phyloP scores from a whole-genome alignment of 139 green algal species.

The Yamagishiella unicocca region DNA sequence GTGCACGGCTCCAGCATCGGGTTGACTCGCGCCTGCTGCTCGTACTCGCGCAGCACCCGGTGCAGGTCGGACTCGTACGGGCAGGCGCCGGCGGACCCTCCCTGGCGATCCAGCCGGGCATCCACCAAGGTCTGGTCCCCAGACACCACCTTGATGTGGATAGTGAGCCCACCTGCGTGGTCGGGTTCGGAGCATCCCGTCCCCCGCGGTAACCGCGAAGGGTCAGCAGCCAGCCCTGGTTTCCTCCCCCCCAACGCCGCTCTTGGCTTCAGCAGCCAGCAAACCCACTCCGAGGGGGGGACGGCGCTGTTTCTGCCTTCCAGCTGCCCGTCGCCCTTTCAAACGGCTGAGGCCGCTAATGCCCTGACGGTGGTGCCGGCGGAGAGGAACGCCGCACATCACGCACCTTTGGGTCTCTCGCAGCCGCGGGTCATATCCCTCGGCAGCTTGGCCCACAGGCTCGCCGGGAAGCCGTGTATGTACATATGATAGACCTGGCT shows the following conservation, averaged over 20 bases:
- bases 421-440: neutral
- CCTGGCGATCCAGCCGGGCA: too few species aligned
- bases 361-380: too few species aligned
- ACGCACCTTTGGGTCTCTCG: conserved; percentile 4
- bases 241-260: too few species aligned
- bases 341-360: too few species aligned
- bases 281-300: too few species aligned
- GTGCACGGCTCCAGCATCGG: neutral
- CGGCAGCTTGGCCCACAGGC: conserved; percentile 22
- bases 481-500: conserved; percentile 25
- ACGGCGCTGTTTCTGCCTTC: too few species aligned
- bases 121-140: too few species aligned
- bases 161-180: neutral
- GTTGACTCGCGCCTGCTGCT: neutral
- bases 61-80: conserved; percentile 13
- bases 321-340: too few species aligned
- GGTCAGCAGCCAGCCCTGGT: too few species aligned
- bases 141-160: neutral
- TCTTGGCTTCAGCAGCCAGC: too few species aligned
- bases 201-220: too few species aligned
- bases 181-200: neutral
- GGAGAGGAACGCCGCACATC: too few species aligned
- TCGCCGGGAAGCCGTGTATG: conserved; percentile 24
- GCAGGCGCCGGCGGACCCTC: neutral
- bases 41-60: neutral